Evolutionary conservation across 2,329 filamentous ascomycete species (phyloP), one percentile per base, ranked within the genome.

Genomic region (Pseudocercospora vitis): DNA sequence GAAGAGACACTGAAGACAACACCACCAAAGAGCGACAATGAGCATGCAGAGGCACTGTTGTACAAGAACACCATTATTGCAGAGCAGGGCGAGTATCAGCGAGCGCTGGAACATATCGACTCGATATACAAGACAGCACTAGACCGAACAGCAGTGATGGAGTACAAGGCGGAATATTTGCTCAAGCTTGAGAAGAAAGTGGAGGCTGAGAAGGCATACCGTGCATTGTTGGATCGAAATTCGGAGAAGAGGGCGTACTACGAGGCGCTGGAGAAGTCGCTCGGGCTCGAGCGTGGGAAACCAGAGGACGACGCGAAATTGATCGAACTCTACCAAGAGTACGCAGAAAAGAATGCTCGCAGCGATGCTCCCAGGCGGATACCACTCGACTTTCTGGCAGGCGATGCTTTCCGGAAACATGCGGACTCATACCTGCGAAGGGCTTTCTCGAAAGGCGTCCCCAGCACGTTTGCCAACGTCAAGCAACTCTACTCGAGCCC

Each of bases 51-150:
- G 75, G 90, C 92, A 39, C 79, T 90, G 53, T 79, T 99, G 74
- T 99, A 99, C 78, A 96, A 96, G 75, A 99, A 96, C 74, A 82
- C 81, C 42, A 85, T 99, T 66, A 97, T 99, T 69, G 90, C 89
- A 31, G 95, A 97, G 74, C 83, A 85, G 53, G 91, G 91, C 12
- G 87, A 97, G 62, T 81, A 85, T 47, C 80, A 95, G 66, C 83
- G 87, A 65, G 94, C 94, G 4, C 75, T 97, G 67, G 86, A 95
- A 60, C 91, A 99, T 67, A 78, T 99, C 33, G 86, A 96, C 55
- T 80, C 81, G 8, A 82, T 88, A 47, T 83, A 83, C 49, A 92
- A 90, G 76, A 78, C 83, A 62, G 90, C 86, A 69, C 80, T 95
- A 46, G 94, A 99, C 73, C 85, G 89, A 32, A 80, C 94, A 46